Percentiles rank a stretch among this genome's conserved stretches.
These are phyloP conservation scores for Arthrobotrys megalospora DNA, from an alignment of 2,329 filamentous ascomycete genomes.

Conservation along the genomic window DNA sequence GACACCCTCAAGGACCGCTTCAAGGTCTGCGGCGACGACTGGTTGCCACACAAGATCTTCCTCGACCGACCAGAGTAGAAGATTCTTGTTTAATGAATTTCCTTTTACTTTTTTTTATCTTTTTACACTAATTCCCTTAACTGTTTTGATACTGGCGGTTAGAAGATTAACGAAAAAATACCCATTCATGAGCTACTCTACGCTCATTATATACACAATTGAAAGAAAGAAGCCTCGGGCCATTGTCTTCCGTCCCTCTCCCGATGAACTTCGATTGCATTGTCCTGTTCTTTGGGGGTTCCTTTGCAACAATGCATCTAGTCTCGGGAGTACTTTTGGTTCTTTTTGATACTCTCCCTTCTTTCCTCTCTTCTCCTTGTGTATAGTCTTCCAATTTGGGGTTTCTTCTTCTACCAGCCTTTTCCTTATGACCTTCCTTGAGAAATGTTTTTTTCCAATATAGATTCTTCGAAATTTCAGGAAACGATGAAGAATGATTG, in stretches of 20 bases:
- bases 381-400: conserved; percentile 58
- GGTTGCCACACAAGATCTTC: conserved; percentile 81
- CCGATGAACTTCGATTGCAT: conserved; percentile 29
- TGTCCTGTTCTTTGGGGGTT: conserved; percentile 47
- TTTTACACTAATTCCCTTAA: conserved; percentile 25
- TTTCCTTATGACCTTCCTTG: conserved; percentile 43
- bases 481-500: conserved; percentile 51
- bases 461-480: conserved; percentile 48
- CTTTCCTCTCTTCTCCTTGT: conserved; percentile 36
- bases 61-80: conserved; percentile 80
- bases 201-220: conserved; percentile 58
- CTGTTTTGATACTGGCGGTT: conserved; percentile 13
- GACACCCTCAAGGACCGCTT: conserved; percentile 80
- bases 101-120: conserved; percentile 37
- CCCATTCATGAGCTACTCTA: conserved; percentile 59
- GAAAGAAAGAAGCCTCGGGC: conserved; percentile 25
- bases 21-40: conserved; percentile 79
- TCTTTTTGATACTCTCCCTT: conserved; percentile 29
- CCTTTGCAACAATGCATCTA: conserved; percentile 43
- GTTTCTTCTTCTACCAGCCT: conserved; percentile 36
- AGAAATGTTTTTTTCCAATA: conserved; percentile 41
- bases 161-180: conserved; percentile 26
- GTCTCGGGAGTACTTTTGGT: conserved; percentile 33
- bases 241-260: conserved; percentile 24
- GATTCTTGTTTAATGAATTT: conserved; percentile 28